These are phyloP conservation scores for Closterium sp. DNA, from an alignment of 139 green algal species.

Conservation along the genomic window DNA sequence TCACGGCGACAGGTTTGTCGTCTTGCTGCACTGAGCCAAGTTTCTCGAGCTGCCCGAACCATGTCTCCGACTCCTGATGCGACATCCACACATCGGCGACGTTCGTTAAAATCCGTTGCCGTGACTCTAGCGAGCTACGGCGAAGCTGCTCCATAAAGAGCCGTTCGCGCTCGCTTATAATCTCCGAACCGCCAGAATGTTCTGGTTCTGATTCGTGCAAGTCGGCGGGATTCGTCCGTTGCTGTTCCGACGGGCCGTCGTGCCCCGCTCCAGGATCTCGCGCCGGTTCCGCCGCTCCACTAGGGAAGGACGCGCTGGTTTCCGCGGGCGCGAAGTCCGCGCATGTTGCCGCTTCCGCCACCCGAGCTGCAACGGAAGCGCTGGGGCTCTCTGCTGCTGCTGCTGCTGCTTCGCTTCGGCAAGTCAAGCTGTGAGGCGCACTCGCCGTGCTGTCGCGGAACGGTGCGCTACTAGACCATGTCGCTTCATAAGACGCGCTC, in stretches of 20 bases:
- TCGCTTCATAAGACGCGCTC: background rate
- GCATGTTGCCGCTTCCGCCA: background rate
- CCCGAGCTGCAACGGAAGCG: background rate
- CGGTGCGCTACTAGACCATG: background rate
- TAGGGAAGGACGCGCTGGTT: background rate
- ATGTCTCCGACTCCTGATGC: background rate
- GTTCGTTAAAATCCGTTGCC: background rate
- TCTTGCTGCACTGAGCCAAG: background rate
- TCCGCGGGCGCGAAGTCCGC: background rate
- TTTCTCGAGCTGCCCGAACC: background rate
- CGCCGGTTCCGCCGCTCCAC: background rate
- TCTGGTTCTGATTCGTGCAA: background rate
- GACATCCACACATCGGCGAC: background rate
- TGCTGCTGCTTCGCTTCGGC: too few relatives aligned
- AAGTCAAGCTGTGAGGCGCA: too few relatives aligned
- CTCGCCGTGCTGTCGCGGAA: too few relatives aligned
- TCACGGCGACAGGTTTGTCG: background rate
- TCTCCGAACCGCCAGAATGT: background rate
- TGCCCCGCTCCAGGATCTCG: background rate
- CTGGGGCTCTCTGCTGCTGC: background rate
- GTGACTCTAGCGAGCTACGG: background rate
- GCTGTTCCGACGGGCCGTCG: background rate
- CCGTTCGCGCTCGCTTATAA: background rate
- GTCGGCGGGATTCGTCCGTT: background rate
- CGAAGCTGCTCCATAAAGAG: background rate